phyloP scores from a whole-genome alignment of 345 rosid species.

The Leavenworthia alabamica region DNA sequence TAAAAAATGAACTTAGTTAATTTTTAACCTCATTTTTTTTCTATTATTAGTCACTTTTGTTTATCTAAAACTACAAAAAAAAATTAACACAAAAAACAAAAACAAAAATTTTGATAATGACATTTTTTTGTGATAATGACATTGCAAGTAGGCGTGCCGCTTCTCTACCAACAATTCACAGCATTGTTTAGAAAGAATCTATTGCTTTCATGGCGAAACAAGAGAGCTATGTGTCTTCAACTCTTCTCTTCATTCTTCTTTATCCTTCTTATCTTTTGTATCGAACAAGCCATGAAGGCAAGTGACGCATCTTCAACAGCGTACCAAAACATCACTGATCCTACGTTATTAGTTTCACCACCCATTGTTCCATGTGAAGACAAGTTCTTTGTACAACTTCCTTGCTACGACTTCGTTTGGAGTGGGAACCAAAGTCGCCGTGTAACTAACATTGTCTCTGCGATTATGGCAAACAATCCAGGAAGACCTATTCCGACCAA shows the following conservation, averaged over 20 bases:
- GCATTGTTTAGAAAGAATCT: slow-evolving; percentile 68
- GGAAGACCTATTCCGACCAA: slow-evolving; percentile 48
- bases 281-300: slow-evolving; percentile 42
- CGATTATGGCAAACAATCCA: slow-evolving; percentile 68
- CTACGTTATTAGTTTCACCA: slow-evolving; percentile 36
- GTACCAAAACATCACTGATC: slow-evolving; percentile 36
- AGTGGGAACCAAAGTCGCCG: slow-evolving; percentile 63
- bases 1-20: too few relatives aligned
- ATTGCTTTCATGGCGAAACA: slow-evolving; percentile 75
- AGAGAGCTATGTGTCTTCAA: slow-evolving; percentile 62
- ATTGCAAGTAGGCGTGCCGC: slow-evolving; percentile 37
- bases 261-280: slow-evolving; percentile 66
- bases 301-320: slow-evolving; percentile 28
- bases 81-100: too few relatives aligned
- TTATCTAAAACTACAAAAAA: too few relatives aligned
- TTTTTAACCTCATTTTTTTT: too few relatives aligned
- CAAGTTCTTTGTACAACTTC: slow-evolving; percentile 44
- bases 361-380: slow-evolving; percentile 80
- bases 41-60: too few relatives aligned
- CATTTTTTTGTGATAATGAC: too few relatives aligned
- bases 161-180: slow-evolving; percentile 52
- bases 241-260: slow-evolving; percentile 83
- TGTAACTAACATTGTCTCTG: slow-evolving; percentile 32
- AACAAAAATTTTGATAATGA: too few relatives aligned
- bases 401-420: slow-evolving; percentile 84